Base-by-base conservation (phyloP, 2,329 filamentous ascomycete genomes). In the Aschersonia sp. region DNA sequence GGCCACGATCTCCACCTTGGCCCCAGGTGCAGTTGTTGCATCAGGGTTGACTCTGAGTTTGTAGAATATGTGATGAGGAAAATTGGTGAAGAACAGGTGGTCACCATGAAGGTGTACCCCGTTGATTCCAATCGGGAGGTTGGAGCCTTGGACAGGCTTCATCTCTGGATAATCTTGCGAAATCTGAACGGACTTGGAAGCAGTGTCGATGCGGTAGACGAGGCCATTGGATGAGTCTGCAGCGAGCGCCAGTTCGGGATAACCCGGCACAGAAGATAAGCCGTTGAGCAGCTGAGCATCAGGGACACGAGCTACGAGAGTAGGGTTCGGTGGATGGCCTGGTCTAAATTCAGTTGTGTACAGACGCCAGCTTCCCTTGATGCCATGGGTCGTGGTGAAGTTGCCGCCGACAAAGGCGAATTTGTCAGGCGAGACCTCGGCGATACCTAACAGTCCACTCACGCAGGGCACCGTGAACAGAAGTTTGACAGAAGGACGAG, bases 1-100 rank as follows among this genome's bases (percentile, higher is more conserved):
- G 3, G 45, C 51, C 1, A 56, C 47, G 2, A 40, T 45, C 43
- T 57, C 53, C 4, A 51, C 51, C 28, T 44, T 43, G 3, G 51
- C 51, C 3, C 45, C 47, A 1, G 12, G 28, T 7, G 10, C n/a
- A 5, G 40, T 31, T 1, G 31, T 45, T 0, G 53, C 54, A 5
- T 51, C 48, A 2, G 3, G 4, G 4, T 43, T 47, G 12, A 60
- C 49, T 38, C 38, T 47, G 31, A 58, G 41, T 3, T 51, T 49
- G 31, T 53, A 57, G 0, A 59, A 31, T 5, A 59, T 54, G 9
- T 53, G 49, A 1, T 64, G 66, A 30, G 70, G 56, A 45, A 71
- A 72, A 55, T 74, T 74, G 4, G 72, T 64, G 2, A 68, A 71
- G 10, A 68, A 69, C 53, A 75, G 63, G 49, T 68, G 65, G 9